phyloP scores from a whole-genome alignment of 371 early-diverging fungal species.

The Dichotomocladium elegans region DNA sequence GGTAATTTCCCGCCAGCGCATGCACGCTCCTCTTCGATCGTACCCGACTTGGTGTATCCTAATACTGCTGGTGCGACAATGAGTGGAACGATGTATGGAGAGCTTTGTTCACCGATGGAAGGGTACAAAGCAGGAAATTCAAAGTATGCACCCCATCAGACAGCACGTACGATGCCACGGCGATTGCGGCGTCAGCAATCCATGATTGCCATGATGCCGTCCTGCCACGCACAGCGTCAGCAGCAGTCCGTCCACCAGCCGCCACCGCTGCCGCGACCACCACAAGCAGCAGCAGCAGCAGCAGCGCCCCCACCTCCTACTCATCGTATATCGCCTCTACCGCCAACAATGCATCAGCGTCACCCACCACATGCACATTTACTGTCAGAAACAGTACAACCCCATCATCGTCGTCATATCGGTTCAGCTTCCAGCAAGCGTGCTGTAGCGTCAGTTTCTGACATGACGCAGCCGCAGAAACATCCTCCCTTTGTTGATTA shows the following conservation, averaged over 20 bases:
- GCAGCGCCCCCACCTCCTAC: too few relatives aligned
- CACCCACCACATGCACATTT: too few relatives aligned
- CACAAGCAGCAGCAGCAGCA: too few relatives aligned
- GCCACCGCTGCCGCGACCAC: neutral
- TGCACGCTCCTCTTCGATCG: neutral
- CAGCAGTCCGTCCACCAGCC: neutral
- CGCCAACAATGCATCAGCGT: too few relatives aligned
- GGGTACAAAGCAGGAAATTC: too few relatives aligned
- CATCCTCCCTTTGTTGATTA: constrained; percentile 1
- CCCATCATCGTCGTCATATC: too few relatives aligned
- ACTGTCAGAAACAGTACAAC: too few relatives aligned
- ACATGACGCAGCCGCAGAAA: constrained; percentile 1
- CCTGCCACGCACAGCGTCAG: constrained; percentile 10
- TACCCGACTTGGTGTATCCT: constrained; percentile 2
- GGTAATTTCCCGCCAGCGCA: constrained; percentile 12
- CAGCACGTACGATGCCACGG: constrained; percentile 4
- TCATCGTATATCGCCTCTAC: too few relatives aligned
- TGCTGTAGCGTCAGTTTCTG: too few relatives aligned
- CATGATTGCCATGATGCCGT: constrained; percentile 14
- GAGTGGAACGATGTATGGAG: too few relatives aligned
- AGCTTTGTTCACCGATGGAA: too few relatives aligned
- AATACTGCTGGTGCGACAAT: neutral
- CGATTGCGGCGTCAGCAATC: constrained; percentile 11
- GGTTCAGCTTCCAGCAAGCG: too few relatives aligned
- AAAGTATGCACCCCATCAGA: constrained; percentile 2